Evolutionary conservation across 2,329 filamentous ascomycete species (phyloP).

Genomic region (Corinectria fuckeliana): DNA sequence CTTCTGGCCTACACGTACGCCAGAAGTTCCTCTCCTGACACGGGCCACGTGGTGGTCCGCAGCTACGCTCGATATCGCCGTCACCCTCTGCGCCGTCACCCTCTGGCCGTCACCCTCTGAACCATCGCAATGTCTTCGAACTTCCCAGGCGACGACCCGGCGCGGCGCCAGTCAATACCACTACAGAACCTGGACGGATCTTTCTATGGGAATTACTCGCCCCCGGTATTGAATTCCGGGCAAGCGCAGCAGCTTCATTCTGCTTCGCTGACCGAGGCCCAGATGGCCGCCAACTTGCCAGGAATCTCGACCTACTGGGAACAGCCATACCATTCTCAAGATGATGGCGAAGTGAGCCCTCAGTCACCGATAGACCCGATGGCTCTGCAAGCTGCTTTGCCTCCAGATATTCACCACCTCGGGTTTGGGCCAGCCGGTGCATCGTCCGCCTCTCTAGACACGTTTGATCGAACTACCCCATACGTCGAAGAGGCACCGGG

Average conservation of each 20-base stretch:
- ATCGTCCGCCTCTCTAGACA: conserved; percentile 36
- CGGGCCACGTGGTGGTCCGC: conserved; percentile 32
- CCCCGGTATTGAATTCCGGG: conserved; percentile 14
- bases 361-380: conserved; percentile 61
- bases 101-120: conserved; percentile 10
- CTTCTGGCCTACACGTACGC: conserved; percentile 10
- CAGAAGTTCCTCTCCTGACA: conserved; percentile 26
- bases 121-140: conserved; percentile 41
- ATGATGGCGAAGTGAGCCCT: conserved; percentile 45
- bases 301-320: conserved; percentile 62
- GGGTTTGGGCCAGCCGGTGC: conserved; percentile 15
- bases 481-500: conserved; percentile 44
- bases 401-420: conserved; percentile 55
- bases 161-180: conserved; percentile 65
- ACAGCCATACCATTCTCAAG: conserved; percentile 50
- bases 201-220: conserved; percentile 19
- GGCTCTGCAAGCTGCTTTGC: conserved; percentile 61
- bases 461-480: conserved; percentile 42
- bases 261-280: conserved; percentile 20
- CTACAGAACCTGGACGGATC: conserved; percentile 64
- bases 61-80: conserved; percentile 20
- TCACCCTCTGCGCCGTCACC: conserved; percentile 12
- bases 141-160: conserved; percentile 34
- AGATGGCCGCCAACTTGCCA: conserved; percentile 45
- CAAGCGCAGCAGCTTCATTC: conserved; percentile 17